Percentiles rank a stretch among this genome's conserved stretches.
These are phyloP conservation scores for Didymella arachidicola DNA, from an alignment of 2,329 filamentous ascomycete species.

Conservation along the genomic window DNA sequence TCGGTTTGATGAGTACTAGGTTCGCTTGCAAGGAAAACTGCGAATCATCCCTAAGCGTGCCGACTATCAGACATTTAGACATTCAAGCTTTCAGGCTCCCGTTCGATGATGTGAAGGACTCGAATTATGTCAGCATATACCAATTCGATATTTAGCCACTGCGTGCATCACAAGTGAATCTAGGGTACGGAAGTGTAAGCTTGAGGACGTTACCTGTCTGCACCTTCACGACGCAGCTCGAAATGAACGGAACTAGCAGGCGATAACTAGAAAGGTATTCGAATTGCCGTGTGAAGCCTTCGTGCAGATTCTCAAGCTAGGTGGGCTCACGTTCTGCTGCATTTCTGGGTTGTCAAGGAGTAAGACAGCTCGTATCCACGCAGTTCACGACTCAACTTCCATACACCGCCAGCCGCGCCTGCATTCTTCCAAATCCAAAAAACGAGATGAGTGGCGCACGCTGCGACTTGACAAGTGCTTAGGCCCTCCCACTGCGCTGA, in stretches of 20 bases:
- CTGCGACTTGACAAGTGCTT: background rate
- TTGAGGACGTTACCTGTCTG: too few relatives aligned
- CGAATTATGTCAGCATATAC: rapidly evolving
- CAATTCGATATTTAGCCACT: too few relatives aligned
- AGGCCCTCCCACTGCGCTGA: background rate
- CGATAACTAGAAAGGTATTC: background rate
- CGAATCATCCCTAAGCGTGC: background rate
- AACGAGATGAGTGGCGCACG: background rate
- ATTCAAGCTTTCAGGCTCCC: too few relatives aligned
- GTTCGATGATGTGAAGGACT: background rate
- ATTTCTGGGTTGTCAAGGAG: background rate
- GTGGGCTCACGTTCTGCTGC: background rate
- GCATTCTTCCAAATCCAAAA: background rate
- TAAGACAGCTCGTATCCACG: too few relatives aligned
- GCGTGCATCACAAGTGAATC: too few relatives aligned
- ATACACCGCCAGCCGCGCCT: background rate
- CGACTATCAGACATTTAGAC: background rate
- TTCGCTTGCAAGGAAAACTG: background rate
- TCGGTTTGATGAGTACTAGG: background rate
- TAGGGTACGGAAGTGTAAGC: too few relatives aligned
- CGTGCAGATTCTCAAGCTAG: background rate
- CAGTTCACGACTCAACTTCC: background rate
- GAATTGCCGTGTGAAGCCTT: background rate
- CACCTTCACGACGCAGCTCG: too few relatives aligned
- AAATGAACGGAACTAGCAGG: too few relatives aligned